Base-by-base conservation (phyloP, 139 green algal genomes). In the Choricystis sp. region DNA sequence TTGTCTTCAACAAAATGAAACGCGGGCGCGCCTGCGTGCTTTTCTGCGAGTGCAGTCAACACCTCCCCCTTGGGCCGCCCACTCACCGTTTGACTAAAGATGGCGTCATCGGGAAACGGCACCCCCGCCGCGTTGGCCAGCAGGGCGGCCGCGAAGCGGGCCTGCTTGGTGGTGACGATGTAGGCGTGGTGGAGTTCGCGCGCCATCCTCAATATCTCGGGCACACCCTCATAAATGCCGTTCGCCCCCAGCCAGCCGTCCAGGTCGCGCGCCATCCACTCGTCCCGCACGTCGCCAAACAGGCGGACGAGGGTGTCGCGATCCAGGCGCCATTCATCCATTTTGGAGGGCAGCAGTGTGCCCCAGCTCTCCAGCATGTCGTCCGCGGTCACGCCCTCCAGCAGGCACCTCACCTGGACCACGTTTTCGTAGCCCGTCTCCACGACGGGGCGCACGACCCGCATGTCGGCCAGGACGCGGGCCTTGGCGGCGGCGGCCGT, bases 361-460 rank as follows among this genome's bases (percentile, higher is more conserved):
- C 81, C 73, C 89, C 89, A 96, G 24, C 62, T 56, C 1, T 68
- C 59, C 63, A 96, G 76, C 73, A 96, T 92, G 3, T 92, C 77
- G 3, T 88, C 63, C 3, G 78, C 65, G 19, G n/a, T 56, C 2
- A 87, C 71, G 20, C 85, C 85, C 68, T 95, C 88, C 27, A 92
- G 80, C 69, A 96, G 66, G 59, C 77, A 86, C 20, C 88, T 74
- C 5, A 95, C 85, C 67, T 96, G 87, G 9, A 97, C 77, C 20
- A 98, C 75, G 73, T 98, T 98, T 69, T 99, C 93, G 72, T 94
- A 99, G 62, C 92, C 93, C 2, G 93, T 98, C 72, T 99, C 93
- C 4, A 99, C 88, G 3, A 99, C 91, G 5, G 93, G 93, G 30
- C 93, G 75, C 1, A 94, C 85, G 9, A 62, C 59, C 0, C 82